Evolutionary conservation across 495 filamentous ascomycete genomes (phyloP).

Genomic region (Venustampulla echinocandica): DNA sequence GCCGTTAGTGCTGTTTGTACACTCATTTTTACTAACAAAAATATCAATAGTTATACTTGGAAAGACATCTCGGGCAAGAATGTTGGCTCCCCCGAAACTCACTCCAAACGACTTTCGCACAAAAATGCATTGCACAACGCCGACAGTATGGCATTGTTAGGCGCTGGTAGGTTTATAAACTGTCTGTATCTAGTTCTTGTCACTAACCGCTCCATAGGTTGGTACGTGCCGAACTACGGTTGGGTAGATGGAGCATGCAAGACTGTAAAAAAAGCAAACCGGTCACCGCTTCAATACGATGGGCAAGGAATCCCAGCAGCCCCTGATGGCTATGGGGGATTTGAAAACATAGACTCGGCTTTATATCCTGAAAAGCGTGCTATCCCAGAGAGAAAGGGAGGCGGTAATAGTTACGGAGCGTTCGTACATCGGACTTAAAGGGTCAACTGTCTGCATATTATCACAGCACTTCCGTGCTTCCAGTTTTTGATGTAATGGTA

Average conservation of each 20-base stretch:
- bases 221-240: not conserved
- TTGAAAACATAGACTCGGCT: not conserved
- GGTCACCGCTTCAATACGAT: not conserved
- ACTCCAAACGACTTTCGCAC: not conserved
- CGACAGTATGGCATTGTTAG: not conserved
- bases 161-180: not conserved
- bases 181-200: not conserved
- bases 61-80: not conserved
- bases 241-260: not conserved
- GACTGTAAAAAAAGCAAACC: not conserved
- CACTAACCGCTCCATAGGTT: not conserved
- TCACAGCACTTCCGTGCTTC: not conserved
- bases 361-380: not conserved
- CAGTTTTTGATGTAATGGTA: not conserved
- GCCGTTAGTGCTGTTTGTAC: not conserved
- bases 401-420: not conserved
- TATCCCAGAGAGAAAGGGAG: not conserved
- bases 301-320: not conserved
- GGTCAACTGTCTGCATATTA: not conserved
- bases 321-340: not conserved
- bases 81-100: not conserved
- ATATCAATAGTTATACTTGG: not conserved
- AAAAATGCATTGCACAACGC: not conserved
- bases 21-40: not conserved
- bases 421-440: not conserved